Percentiles rank a stretch among this genome's conserved stretches.
phyloP scores from a whole-genome alignment of 1,284 basidiomycete species.

The Melampsora occidentalis region DNA sequence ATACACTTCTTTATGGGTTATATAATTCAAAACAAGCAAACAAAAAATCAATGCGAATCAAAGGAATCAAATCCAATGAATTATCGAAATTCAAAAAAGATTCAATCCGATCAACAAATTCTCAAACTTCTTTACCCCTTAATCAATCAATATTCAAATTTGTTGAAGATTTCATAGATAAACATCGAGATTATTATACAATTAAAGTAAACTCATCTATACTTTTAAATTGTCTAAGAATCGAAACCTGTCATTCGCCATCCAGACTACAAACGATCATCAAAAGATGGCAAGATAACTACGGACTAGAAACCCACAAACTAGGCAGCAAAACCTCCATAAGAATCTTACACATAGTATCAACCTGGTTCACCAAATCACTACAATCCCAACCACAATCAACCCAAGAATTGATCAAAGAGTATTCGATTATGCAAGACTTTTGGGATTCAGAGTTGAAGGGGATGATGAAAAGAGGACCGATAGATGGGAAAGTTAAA shows the following conservation, averaged over 20 bases:
- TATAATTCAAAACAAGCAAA: slow-evolving; percentile 31
- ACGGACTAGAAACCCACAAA: neutral
- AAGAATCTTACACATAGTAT: slow-evolving; percentile 27
- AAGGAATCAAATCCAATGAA: neutral
- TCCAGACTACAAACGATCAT: slow-evolving; percentile 4
- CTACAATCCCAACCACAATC: neutral
- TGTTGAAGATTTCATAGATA: slow-evolving; percentile 37
- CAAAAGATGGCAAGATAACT: slow-evolving; percentile 10
- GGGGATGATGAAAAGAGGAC: slow-evolving; percentile 36
- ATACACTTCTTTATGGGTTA: slow-evolving; percentile 23
- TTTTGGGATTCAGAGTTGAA: neutral
- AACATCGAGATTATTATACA: slow-evolving; percentile 1
- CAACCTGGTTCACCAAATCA: slow-evolving; percentile 25
- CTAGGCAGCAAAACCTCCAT: slow-evolving; percentile 25
- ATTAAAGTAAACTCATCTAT: slow-evolving; percentile 14
- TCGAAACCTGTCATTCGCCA: slow-evolving; percentile 27
- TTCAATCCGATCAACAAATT: neutral
- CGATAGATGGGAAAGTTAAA: slow-evolving; percentile 30
- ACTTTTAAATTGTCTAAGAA: slow-evolving; percentile 36
- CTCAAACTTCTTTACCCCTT: neutral
- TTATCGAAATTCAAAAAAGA: neutral
- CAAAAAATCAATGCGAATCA: neutral
- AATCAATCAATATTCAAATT: slow-evolving; percentile 17
- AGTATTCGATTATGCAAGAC: slow-evolving; percentile 8
- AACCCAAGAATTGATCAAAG: neutral